Base-by-base conservation (phyloP, 129 eudicot species). In the Artemisia argyi region DNA sequence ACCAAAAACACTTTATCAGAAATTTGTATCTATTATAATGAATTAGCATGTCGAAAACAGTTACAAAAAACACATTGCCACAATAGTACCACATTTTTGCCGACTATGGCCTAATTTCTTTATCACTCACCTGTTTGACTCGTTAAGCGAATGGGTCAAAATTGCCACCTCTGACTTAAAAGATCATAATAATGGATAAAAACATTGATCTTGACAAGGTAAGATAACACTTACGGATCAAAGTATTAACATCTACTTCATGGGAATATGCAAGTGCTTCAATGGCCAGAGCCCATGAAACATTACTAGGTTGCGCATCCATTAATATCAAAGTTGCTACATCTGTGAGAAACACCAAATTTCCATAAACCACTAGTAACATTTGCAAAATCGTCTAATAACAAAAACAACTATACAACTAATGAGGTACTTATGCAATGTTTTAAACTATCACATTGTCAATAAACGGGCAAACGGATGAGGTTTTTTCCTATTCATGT, bases 181-280 rank as follows among this genome's bases (percentile, higher is more conserved):
- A 55, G 10, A 60, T 10, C 67, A 62, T 62, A 62, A 61, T n/a
- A n/a, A n/a, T n/a, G n/a, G n/a, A n/a, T n/a, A n/a, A n/a, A n/a
- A n/a, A n/a, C 15, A 20, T 44, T 61, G 66, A 30, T 61, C 18
- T 4, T 7, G 1, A n/a, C 16, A 61, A 11, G 47, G 44, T 28
- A 61, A 4, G 7, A 7, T 17, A n/a, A 15, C 66, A 63, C 68
- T 63, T 63, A 62, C 68, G 4, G 4, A 62, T 35, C 68, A 63
- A 63, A 32, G 68, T 63, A 35, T 15, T n/a, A 7, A 63, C 22
- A 63, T 63, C 68, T 32, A 63, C 48, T 63, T 63, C 68, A 2
- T 32, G 35, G 5, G n/a, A 63, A 26, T 63, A 15, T n/a, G 68
- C 68, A 63, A 63, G 68, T 63, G 48, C 68, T 13, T 63, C 68